Evolutionary conservation across 2,329 filamentous ascomycete genomes (phyloP), one percentile per base, ranked within the genome.

Genomic region (Ramularia collo-cygni): DNA sequence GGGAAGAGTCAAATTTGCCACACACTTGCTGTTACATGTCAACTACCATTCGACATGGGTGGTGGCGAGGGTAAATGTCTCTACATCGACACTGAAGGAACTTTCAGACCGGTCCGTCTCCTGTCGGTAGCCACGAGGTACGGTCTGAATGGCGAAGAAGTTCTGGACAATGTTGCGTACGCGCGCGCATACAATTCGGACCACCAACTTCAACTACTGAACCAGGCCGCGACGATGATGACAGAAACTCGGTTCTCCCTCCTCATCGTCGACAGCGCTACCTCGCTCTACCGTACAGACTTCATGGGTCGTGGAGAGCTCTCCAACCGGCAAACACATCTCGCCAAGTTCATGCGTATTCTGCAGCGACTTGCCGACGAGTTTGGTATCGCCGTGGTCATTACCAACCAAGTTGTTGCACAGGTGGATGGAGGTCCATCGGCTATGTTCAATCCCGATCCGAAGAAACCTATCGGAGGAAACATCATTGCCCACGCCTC

Each of bases 1-100:
- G 93, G 92, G 64, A 98, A 98, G 69, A 95, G 88, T 70, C 92
- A 98, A 65, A 90, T 98, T 42, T 98, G 92, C 57, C 93, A 98
- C 63, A 98, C 92, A 0, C 74, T 98, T n/a, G 92, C 93, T 1
- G 92, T 98, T 19, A 98, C 92, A 33, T 98, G 93, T 61, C 92
- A 98, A 64, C 65, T 98, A 30, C 92, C 92, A 1, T 96, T 98
- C 61, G 92, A 98, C 60, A 96, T 96, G 90, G 93, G 92, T 38
- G 92, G 92, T 40, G 92, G 93, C 19, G 92, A 98, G 66, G 92
- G 92, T 33, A 98, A 98, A 62, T 98, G 93, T 58, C 74, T 98
- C 35, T 98, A 98, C 59, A 98, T 98, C 51, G 92, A 98, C 57
- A 98, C 92, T 0, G 92, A 98, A 64, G 93, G 92, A 45, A 98